Evolutionary conservation across 2,329 filamentous ascomycete species (phyloP).

Genomic region (Diaporthe ampelina): DNA sequence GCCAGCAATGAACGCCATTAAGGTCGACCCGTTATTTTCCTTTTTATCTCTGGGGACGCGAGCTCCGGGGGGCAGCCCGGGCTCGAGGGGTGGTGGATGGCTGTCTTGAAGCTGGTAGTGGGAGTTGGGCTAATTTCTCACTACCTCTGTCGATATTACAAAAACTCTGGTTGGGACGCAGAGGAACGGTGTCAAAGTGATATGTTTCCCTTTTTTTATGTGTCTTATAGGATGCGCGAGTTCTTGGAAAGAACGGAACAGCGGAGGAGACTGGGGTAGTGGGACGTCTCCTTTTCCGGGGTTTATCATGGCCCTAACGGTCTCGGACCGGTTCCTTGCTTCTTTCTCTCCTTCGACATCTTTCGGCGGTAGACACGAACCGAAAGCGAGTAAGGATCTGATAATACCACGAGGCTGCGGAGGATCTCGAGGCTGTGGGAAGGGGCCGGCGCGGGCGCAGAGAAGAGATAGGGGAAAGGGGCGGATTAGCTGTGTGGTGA

Average conservation of each 20-base stretch:
- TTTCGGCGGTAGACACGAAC: conserved; percentile 46
- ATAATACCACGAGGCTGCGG: conserved; percentile 39
- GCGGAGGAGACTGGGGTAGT: conserved; percentile 44
- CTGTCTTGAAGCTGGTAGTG: conserved; percentile 27
- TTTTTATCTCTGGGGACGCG: conserved; percentile 21
- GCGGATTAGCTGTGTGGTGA: conserved; percentile 33
- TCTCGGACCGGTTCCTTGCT: conserved; percentile 41
- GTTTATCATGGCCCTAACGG: conserved; percentile 45
- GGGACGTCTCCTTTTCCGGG: conserved; percentile 49
- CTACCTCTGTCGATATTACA: conserved; percentile 36
- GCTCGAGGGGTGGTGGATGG: conserved; percentile 17
- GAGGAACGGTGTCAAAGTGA: conserved; percentile 35
- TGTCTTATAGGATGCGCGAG: conserved; percentile 41
- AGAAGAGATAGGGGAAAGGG: conserved; percentile 9
- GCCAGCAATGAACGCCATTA: conserved; percentile 31
- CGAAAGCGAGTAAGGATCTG: conserved; percentile 35
- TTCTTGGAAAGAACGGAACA: conserved; percentile 41
- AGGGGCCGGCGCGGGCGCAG: conserved; percentile 21
- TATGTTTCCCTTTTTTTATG: conserved; percentile 38
- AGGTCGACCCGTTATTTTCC: conserved; percentile 21
- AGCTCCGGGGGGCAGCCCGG: conserved; percentile 4
- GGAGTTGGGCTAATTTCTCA: conserved; percentile 27
- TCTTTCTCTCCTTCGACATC: conserved; percentile 45
- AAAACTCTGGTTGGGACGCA: conserved; percentile 38
- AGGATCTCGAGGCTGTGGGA: not conserved